phyloP scores from a whole-genome alignment of 2,329 filamentous ascomycete genomes.

The Bimuria novae-zelandiae region DNA sequence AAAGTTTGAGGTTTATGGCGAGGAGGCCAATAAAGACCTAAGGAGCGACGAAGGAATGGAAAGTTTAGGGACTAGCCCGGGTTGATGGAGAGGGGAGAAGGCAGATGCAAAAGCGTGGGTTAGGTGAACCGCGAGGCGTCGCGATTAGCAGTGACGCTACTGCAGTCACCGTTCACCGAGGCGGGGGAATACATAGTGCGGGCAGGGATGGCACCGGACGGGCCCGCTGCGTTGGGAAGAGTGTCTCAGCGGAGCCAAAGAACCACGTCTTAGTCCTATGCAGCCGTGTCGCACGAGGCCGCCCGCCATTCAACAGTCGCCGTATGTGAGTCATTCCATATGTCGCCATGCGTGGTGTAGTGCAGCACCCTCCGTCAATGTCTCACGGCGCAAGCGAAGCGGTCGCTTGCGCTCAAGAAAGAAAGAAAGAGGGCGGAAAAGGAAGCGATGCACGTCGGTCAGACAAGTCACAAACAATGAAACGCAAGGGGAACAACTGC shows the following conservation, averaged over 20 bases:
- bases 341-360: neutral
- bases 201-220: neutral
- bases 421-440: neutral
- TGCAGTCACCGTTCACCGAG: neutral
- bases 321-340: neutral
- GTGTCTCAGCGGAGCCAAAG: neutral
- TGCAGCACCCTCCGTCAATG: neutral
- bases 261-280: neutral
- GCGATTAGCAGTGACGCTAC: constrained; percentile 14
- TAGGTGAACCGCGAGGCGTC: constrained; percentile 7
- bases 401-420: neutral
- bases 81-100: too few relatives aligned
- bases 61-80: too few relatives aligned
- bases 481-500: neutral
- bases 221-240: neutral
- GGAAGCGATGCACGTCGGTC: too few relatives aligned
- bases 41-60: too few relatives aligned
- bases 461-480: too few relatives aligned
- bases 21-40: too few relatives aligned
- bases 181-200: neutral
- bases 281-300: neutral
- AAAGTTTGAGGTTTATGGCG: too few relatives aligned
- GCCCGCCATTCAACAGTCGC: neutral
- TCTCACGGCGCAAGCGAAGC: neutral
- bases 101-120: neutral